Base-by-base conservation (phyloP, 495 filamentous ascomycete genomes). In the Penicillium coprophilum region DNA sequence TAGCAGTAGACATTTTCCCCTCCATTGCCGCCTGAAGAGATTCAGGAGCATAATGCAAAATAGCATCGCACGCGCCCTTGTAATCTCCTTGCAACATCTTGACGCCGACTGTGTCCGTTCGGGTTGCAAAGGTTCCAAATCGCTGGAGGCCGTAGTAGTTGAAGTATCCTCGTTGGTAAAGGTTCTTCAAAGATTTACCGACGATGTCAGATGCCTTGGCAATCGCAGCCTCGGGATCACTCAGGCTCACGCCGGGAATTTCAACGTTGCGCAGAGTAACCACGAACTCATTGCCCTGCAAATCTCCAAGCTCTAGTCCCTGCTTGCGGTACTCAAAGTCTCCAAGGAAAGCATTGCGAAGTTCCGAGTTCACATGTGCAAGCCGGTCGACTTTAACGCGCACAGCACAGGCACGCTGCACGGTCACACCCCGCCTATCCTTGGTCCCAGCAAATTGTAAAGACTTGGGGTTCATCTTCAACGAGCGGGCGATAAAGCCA, bases 101-200 rank as follows among this genome's bases (percentile, higher is more conserved):
- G 64, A 89, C 78, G 32, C 94, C 94, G 12, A 96, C 70, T 1
- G 82, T 80, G 59, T 96, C 88, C 1, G 94, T 97, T 5, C 90
- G 84, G 6, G 86, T 87, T 4, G 81, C 71, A 69, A 91, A 92
- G 4, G 90, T 88, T 23, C 94, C 94, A 61, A 98, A 98, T 12
- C 94, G 85, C 72, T 98, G 94, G 3, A 97, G 82, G 13, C 94
- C 94, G 57, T 88, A 98, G 75, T 97, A 97, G 70, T 98, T 97
- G 69, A 97, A 84, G 73, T 96, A 98, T 0, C 94, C 94, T 13
- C 83, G 74, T 43, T 82, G 68, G 49, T 71, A 70, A 9, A 92
- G 76, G 27, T 77, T 75, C 45, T 72, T 64, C 41, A 88, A 70
- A 7, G 85, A 75, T 2, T 76, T 64, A 12, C 71, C 73, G 6